A percentile compares a stretch with the other conserved stretches of the same genome.
phyloP scores from a whole-genome alignment of 2,329 filamentous ascomycete species.

The Sporothrix euskadiensis region DNA sequence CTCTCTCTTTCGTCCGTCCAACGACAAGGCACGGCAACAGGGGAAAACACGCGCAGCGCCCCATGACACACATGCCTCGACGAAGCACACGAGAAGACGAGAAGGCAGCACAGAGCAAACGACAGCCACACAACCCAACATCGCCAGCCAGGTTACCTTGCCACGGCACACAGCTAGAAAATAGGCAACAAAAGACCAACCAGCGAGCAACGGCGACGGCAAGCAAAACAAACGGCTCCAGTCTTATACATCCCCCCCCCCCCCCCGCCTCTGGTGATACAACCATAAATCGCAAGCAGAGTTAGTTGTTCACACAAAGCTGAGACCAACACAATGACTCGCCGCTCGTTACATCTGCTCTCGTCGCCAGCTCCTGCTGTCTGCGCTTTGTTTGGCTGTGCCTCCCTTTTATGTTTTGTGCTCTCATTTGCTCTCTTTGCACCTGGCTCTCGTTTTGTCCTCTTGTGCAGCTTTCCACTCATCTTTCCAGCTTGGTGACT shows the following conservation, averaged over 20 bases:
- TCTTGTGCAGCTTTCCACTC: neutral
- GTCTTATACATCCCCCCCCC: neutral
- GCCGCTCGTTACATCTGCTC: neutral
- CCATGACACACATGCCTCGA: conserved; percentile 9
- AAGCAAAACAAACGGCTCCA: neutral
- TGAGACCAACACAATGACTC: conserved; percentile 1
- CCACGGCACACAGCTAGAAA: neutral
- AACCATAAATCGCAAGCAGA: conserved; percentile 8
- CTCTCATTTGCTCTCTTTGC: neutral
- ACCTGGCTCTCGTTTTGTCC: neutral
- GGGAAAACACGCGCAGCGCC: neutral
- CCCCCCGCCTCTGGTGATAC: neutral
- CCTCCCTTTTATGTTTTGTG: conserved; percentile 5
- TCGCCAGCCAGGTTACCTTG: neutral
- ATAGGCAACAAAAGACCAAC: neutral
- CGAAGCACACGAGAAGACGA: neutral
- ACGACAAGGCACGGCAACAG: neutral
- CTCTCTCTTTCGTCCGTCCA: neutral
- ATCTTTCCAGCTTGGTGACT: neutral
- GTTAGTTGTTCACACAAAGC: neutral
- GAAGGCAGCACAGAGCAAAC: neutral
- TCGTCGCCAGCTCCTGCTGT: neutral
- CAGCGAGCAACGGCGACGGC: neutral
- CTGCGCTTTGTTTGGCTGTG: neutral
- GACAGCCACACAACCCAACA: neutral